Percentiles rank a stretch among this genome's conserved stretches.
These are phyloP conservation scores for Aureobasidium vineae DNA, from an alignment of 2,329 filamentous ascomycete species.

Conservation along the genomic window DNA sequence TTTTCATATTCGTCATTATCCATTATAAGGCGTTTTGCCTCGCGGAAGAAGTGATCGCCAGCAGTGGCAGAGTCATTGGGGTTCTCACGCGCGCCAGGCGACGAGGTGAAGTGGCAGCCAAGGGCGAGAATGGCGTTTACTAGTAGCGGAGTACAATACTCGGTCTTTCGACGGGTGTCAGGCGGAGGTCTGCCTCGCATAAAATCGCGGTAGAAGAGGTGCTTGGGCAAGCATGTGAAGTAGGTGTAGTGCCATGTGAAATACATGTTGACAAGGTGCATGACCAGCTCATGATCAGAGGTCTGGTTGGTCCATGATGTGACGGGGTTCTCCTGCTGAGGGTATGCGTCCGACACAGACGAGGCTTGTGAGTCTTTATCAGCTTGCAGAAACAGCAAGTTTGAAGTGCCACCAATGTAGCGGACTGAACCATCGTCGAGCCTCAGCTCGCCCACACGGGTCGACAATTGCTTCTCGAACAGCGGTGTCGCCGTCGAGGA, in stretches of 20 bases:
- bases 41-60: slow-evolving; percentile 92
- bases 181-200: slow-evolving; percentile 63
- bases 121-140: slow-evolving; percentile 93
- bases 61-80: slow-evolving; percentile 78
- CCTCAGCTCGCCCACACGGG: slow-evolving; percentile 89
- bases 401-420: slow-evolving; percentile 92
- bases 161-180: slow-evolving; percentile 52
- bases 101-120: slow-evolving; percentile 87
- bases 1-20: slow-evolving; percentile 93
- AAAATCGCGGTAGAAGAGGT: slow-evolving; percentile 84
- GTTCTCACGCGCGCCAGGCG: slow-evolving; percentile 67
- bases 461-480: slow-evolving; percentile 77
- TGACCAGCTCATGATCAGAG: slow-evolving; percentile 71
- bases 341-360: slow-evolving; percentile 45
- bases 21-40: slow-evolving; percentile 84
- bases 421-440: slow-evolving; percentile 84
- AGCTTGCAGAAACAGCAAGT: slow-evolving; percentile 73
- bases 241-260: slow-evolving; percentile 98
- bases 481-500: slow-evolving; percentile 33
- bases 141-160: slow-evolving; percentile 83
- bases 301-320: slow-evolving; percentile 88
- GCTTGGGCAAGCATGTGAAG: slow-evolving; percentile 86
- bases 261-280: slow-evolving; percentile 94
- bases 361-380: slow-evolving; percentile 44
- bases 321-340: slow-evolving; percentile 64